phyloP scores from a whole-genome alignment of 768 basidiomycete species.

The Coprinopsis cinerea region DNA sequence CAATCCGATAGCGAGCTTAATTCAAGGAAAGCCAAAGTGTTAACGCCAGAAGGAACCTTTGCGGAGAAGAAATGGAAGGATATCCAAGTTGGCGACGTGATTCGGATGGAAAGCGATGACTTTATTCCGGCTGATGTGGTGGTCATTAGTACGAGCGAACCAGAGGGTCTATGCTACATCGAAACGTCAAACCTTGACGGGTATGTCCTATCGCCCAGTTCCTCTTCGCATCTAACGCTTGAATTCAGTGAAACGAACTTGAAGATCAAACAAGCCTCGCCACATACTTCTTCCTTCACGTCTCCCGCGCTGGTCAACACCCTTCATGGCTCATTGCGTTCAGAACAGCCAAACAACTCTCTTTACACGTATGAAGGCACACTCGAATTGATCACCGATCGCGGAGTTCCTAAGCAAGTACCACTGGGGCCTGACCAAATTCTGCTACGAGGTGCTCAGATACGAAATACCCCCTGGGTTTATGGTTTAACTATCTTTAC shows the following conservation, averaged over 20 bases:
- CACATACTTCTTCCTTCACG: slow-evolving; percentile 72
- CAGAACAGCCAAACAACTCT: slow-evolving; percentile 96
- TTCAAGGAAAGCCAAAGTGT: slow-evolving; percentile 71
- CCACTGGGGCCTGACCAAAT: slow-evolving; percentile 95
- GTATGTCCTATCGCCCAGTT: slow-evolving; percentile 34
- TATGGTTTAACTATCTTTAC: slow-evolving; percentile 94
- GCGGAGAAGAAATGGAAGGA: slow-evolving; percentile 80
- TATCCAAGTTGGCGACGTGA: slow-evolving; percentile 85
- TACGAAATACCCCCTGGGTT: slow-evolving; percentile 95
- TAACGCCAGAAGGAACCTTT: slow-evolving; percentile 60
- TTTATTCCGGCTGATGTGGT: slow-evolving; percentile 96
- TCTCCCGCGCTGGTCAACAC: slow-evolving; percentile 68
- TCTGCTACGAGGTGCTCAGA: slow-evolving; percentile 87
- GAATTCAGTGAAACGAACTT: slow-evolving; percentile 89
- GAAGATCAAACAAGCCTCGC: slow-evolving; percentile 95
- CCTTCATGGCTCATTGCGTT: slow-evolving; percentile 80
- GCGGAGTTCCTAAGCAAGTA: slow-evolving; percentile 67
- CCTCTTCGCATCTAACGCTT: slow-evolving; percentile 4
- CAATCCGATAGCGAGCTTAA: slow-evolving; percentile 93
- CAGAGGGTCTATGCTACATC: slow-evolving; percentile 95
- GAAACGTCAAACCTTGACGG: slow-evolving; percentile 98
- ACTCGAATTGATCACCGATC: slow-evolving; percentile 52
- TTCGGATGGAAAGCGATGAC: slow-evolving; percentile 85
- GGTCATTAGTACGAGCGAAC: slow-evolving; percentile 84
- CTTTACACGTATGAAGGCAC: slow-evolving; percentile 93